phyloP scores from a whole-genome alignment of 257 asterid genomes.

The Capsicum pubescens region DNA sequence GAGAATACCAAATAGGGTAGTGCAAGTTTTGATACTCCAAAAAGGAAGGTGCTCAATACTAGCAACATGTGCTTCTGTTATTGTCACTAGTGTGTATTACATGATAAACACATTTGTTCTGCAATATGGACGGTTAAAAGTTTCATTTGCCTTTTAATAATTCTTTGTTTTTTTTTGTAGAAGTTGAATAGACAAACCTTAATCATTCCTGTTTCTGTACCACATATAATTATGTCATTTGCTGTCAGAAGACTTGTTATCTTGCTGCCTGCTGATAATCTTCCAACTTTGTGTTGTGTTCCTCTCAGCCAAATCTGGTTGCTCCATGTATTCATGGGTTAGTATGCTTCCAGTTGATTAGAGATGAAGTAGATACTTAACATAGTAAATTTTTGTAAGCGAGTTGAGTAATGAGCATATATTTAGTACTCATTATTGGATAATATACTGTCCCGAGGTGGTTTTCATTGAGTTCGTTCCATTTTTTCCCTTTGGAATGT shows the following conservation, averaged over 20 bases:
- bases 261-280: slow-evolving; percentile 93
- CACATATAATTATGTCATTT: slow-evolving; percentile 90
- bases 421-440: slow-evolving; percentile 5
- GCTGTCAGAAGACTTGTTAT: slow-evolving; percentile 85
- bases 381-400: neutral
- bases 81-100: neutral
- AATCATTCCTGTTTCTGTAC: slow-evolving; percentile 84
- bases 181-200: slow-evolving; percentile 55
- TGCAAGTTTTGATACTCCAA: neutral
- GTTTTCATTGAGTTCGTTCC: neutral
- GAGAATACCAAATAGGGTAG: neutral
- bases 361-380: neutral
- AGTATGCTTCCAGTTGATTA: neutral
- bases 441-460: neutral
- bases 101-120: slow-evolving; percentile 2
- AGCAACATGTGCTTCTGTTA: neutral
- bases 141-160: neutral
- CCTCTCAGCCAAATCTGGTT: slow-evolving; percentile 89
- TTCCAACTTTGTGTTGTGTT: slow-evolving; percentile 85
- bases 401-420: slow-evolving; percentile 1
- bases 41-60: neutral
- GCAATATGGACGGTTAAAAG: neutral
- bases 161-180: neutral
- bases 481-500: neutral
- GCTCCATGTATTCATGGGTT: neutral